Percentiles rank a stretch among this genome's conserved stretches.
Evolutionary conservation across 23 red algal genomes (phyloP).

Genomic region (Pyropia yezoensis): DNA sequence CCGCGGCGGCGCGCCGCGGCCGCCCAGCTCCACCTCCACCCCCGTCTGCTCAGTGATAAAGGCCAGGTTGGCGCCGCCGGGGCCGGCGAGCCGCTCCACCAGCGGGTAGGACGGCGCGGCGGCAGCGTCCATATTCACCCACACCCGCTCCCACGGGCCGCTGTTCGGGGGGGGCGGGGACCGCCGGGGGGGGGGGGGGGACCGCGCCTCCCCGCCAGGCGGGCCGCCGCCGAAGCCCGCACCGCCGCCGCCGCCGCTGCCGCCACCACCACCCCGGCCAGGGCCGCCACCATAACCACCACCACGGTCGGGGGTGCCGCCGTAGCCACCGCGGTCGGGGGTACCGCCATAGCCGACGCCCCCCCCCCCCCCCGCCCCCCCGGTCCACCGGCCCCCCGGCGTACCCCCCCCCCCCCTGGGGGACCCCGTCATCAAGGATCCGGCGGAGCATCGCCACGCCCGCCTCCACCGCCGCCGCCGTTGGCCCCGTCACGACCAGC

Average conservation of each 20-base stretch:
- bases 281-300: neutral
- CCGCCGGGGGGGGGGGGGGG: too few relatives aligned
- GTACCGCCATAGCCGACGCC: constrained; percentile 1
- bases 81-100: constrained; percentile 17
- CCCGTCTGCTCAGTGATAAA: constrained; percentile 27
- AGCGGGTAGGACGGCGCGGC: constrained; percentile 16
- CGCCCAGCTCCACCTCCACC: constrained; percentile 10
- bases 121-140: constrained; percentile 37
- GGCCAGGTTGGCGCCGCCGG: constrained; percentile 11
- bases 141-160: constrained; percentile 16
- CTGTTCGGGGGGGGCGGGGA: too few relatives aligned
- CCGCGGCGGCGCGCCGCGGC: constrained; percentile 4
- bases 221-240: too few relatives aligned
- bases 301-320: constrained; percentile 6
- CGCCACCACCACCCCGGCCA: too few relatives aligned
- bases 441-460: constrained; percentile 13
- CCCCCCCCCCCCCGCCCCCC: neutral
- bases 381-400: too few relatives aligned
- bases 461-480: constrained; percentile 8
- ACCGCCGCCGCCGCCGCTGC: too few relatives aligned
- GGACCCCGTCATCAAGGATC: constrained; percentile 4
- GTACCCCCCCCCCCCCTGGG: too few relatives aligned
- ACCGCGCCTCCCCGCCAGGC: too few relatives aligned
- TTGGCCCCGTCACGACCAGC: constrained; percentile 20
- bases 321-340: neutral